Evolutionary conservation across 805 yeast genomes (phyloP), one percentile per base, ranked within the genome.

Genomic region (Wickerhamomyces silvicola): DNA sequence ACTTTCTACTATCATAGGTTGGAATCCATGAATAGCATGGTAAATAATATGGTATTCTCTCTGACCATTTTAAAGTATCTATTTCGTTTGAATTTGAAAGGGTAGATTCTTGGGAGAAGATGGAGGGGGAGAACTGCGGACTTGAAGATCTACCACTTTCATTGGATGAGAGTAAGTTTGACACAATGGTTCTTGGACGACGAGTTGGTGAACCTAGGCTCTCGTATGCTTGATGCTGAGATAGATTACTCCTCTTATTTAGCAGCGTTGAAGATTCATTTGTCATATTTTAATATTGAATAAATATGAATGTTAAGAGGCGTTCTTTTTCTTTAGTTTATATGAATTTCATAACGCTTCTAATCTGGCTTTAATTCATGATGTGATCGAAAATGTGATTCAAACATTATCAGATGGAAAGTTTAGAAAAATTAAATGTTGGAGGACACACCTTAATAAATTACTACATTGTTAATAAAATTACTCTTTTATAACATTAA

Each of bases 21-120:
- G 72, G 70, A n/a, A 78, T 39, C 92, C 92, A 82, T 1, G 78
- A 65, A 27, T 70, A 64, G 35, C 77, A 72, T 0, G 90, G 90
- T 2, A 81, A 52, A 45, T 81, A 81, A 50, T 81, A 80, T 0
- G 79, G 77, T 9, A 78, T 21, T 24, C 56, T 56, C 28, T 59
- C 45, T 1, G 31, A 22, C 38, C 45, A 42, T 1, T 41, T 27
- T 10, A 45, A 24, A 5, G 18, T 15, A 16, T 35, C 31, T n/a
- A 18, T 33, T 2, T 35, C 37, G 2, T 24, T 12, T 5, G 32
- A 25, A 7, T 15, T 9, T 5, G 36, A 13, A 10, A 13, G 30
- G 14, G n/a, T 42, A 18, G 22, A 35, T 22, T 28, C 38, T 2
- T 24, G 45, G 8, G 39, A 39, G 18, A 13, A 35, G 8, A 39